Evolutionary conservation across 257 asterid genomes (phyloP), one percentile per base, ranked within the genome.

Genomic region (Solanum bulbocastanum): DNA sequence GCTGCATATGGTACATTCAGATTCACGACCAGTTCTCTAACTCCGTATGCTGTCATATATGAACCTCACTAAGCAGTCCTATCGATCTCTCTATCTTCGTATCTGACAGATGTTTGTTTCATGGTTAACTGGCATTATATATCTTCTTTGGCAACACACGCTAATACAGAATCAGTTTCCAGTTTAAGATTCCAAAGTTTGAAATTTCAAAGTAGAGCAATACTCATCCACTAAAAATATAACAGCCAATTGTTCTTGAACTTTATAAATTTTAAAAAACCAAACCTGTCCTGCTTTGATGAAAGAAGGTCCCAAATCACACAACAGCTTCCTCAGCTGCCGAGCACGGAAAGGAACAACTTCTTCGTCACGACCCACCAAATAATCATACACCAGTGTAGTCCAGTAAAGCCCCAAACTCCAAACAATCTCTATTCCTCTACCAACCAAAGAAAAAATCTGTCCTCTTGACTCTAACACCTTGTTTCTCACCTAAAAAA

Each of bases 281-380:
- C 96, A 83, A n/a, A 97, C 99, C 99, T 97, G 99, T 83, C 99
- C 99, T 90, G 99, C 99, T 93, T 97, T 97, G 92, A 97, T 96
- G 91, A 97, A 97, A 89, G 99, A 96, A 89, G 99, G 99, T 74
- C 99, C 99, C 92, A 97, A 88, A 90, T 97, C 98, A 90, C 99
- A 97, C 84, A 97, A 93, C 88, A 97, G 93, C 90, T 93, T 94
- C 91, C 99, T 93, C 90, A 97, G 93, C 91, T 97, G 99, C 88
- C 96, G 98, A 87, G 99, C 99, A 36, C 99, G 99, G 88, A 95
- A 96, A 79, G 99, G 98, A 90, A 97, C 99, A 89, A 97, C 98
- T 91, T 97, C 99, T 94, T 95, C 95, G 87, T 97, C 99, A 36
- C 99, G 98, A 15, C 99, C 99, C 84, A 97, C 93, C 27, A 90